A percentile compares a stretch with the other conserved stretches of the same genome.
phyloP scores from a whole-genome alignment of 164 flowering plant genomes.

The Chimonanthus praecox region DNA sequence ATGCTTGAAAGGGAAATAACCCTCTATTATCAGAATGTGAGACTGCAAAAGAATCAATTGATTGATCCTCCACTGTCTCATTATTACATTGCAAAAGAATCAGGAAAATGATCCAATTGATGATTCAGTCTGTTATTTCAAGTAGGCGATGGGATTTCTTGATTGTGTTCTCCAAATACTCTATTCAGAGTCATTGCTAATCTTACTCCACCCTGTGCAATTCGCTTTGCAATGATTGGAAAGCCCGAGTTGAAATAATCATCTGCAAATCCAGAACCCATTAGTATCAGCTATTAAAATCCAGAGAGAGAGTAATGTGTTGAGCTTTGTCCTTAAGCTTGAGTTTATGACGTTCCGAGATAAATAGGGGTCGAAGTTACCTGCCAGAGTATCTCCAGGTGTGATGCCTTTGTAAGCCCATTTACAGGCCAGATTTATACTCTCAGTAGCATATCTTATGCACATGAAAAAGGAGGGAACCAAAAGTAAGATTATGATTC shows the following conservation, averaged over 20 bases:
- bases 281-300: background rate
- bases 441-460: slow-evolving; percentile 79
- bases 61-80: background rate
- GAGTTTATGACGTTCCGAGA: too few species aligned
- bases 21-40: too few species aligned
- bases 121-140: slow-evolving; percentile 7
- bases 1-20: too few species aligned
- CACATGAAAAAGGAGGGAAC: background rate
- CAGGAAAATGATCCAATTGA: background rate
- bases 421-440: slow-evolving; percentile 87
- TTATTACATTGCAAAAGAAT: background rate
- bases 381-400: slow-evolving; percentile 65
- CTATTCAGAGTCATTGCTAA: slow-evolving; percentile 73
- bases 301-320: background rate
- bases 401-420: slow-evolving; percentile 79
- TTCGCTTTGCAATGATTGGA: slow-evolving; percentile 70
- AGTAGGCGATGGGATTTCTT: slow-evolving; percentile 27
- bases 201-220: slow-evolving; percentile 94
- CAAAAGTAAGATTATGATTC: background rate
- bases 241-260: slow-evolving; percentile 76
- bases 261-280: slow-evolving; percentile 37
- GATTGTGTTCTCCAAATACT: slow-evolving; percentile 38
- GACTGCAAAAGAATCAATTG: too few species aligned
- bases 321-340: background rate
- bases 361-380: slow-evolving; percentile 22